A percentile compares a stretch with the other conserved stretches of the same genome.
These are phyloP conservation scores for Theileria annulata DNA, from an alignment of 169 alveolate species.

Conservation along the genomic window DNA sequence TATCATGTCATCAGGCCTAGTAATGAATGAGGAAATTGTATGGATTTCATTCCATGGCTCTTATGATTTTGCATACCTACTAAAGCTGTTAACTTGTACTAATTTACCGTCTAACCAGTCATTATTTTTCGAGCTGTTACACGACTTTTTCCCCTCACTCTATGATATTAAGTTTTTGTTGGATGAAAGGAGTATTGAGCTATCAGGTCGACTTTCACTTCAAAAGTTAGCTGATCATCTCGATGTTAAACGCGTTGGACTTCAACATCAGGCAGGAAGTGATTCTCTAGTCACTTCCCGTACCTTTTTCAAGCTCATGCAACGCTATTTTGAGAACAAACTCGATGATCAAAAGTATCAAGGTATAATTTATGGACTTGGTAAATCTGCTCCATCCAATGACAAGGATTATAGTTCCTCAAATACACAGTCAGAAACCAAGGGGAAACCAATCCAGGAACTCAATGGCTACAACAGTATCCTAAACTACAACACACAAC, in stretches of 20 bases:
- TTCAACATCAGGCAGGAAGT: slow-evolving; percentile 98
- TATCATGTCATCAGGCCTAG: slow-evolving; percentile 92
- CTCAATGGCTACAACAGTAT: background rate
- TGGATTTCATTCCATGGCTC: slow-evolving; percentile 98
- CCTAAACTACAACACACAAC: background rate
- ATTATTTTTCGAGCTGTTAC: slow-evolving; percentile 86
- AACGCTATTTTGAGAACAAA: slow-evolving; percentile 80
- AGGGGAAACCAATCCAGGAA: background rate
- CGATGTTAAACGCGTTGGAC: slow-evolving; percentile 91
- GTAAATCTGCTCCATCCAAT: slow-evolving; percentile 53
- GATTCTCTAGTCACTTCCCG: slow-evolving; percentile 94
- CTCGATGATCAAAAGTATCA: slow-evolving; percentile 81
- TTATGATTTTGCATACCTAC: slow-evolving; percentile 96
- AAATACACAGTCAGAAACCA: background rate
- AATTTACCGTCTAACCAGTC: slow-evolving; percentile 91
- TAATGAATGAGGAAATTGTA: slow-evolving; percentile 93
- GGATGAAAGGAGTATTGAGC: slow-evolving; percentile 82
- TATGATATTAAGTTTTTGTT: slow-evolving; percentile 93
- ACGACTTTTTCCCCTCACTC: slow-evolving; percentile 92
- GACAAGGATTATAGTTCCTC: background rate
- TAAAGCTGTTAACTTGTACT: slow-evolving; percentile 87
- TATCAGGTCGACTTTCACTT: slow-evolving; percentile 80
- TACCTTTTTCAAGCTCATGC: slow-evolving; percentile 90
- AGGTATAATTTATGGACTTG: slow-evolving; percentile 86
- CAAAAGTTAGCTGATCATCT: slow-evolving; percentile 85